Evolutionary conservation across 2,329 filamentous ascomycete species (phyloP).

Genomic region (Fusarium miscanthi): DNA sequence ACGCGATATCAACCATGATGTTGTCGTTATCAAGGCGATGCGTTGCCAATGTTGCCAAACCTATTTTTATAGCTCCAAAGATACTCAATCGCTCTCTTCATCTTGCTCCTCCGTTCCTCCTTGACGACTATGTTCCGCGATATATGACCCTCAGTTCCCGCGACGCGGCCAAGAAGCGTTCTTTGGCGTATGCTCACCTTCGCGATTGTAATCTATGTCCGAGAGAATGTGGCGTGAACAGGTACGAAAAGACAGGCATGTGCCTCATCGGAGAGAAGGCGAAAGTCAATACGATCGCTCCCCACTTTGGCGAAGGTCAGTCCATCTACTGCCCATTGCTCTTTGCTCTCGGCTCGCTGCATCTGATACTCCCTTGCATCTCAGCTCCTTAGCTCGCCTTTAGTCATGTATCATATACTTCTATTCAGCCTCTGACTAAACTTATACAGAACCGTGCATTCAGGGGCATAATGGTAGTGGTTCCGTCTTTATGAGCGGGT

Average conservation of each 20-base stretch:
- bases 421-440: slow-evolving; percentile 3
- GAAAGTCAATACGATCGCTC: slow-evolving; percentile 86
- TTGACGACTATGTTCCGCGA: slow-evolving; percentile 78
- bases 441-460: slow-evolving; percentile 75
- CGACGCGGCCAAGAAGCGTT: slow-evolving; percentile 79
- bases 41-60: neutral
- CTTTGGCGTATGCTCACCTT: slow-evolving; percentile 78
- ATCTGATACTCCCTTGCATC: slow-evolving; percentile 22
- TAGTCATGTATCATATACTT: neutral
- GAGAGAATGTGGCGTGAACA: slow-evolving; percentile 79
- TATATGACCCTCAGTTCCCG: slow-evolving; percentile 75
- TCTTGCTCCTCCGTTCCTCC: slow-evolving; percentile 73
- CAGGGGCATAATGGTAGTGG: slow-evolving; percentile 85
- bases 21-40: slow-evolving; percentile 23
- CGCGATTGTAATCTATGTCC: slow-evolving; percentile 85
- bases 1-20: slow-evolving; percentile 26
- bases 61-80: neutral
- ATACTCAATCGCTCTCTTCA: slow-evolving; percentile 54
- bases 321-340: slow-evolving; percentile 18
- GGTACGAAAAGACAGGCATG: slow-evolving; percentile 81
- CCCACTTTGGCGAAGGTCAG: slow-evolving; percentile 82
- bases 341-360: slow-evolving; percentile 1
- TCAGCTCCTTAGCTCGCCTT: neutral
- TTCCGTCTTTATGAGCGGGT: slow-evolving; percentile 82
- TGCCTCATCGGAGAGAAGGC: slow-evolving; percentile 81